Evolutionary conservation across 2,329 filamentous ascomycete genomes (phyloP).

Genomic region (Talaromyces rugulosus): DNA sequence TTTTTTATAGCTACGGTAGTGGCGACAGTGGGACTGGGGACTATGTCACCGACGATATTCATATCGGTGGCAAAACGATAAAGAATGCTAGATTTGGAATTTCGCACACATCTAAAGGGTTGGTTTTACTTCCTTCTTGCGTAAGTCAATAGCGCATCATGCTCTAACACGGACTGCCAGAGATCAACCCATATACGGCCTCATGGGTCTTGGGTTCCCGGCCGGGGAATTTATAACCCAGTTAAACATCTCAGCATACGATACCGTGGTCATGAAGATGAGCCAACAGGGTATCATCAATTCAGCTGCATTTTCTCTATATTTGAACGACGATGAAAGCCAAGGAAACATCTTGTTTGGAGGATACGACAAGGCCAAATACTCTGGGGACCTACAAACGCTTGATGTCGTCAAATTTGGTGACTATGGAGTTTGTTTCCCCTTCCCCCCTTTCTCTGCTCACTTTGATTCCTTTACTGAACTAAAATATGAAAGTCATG

Average conservation of each 20-base stretch:
- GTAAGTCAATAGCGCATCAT: background rate
- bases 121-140: background rate
- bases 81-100: conserved; percentile 4
- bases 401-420: background rate
- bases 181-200: background rate
- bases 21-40: background rate
- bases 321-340: background rate
- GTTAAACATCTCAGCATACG: background rate
- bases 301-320: background rate
- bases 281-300: background rate
- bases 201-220: background rate
- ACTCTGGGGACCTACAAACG: background rate
- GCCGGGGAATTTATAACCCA: background rate
- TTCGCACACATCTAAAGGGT: background rate
- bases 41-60: conserved; percentile 3
- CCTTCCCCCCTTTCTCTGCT: background rate
- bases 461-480: background rate
- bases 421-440: background rate
- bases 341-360: conserved; percentile 5
- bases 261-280: background rate
- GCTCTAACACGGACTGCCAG: background rate
- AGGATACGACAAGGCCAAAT: conserved; percentile 4
- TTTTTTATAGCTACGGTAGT: background rate
- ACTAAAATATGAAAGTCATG: background rate
- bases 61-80: background rate